phyloP scores from a whole-genome alignment of 2,329 filamentous ascomycete species.

The Xylaria sp. region DNA sequence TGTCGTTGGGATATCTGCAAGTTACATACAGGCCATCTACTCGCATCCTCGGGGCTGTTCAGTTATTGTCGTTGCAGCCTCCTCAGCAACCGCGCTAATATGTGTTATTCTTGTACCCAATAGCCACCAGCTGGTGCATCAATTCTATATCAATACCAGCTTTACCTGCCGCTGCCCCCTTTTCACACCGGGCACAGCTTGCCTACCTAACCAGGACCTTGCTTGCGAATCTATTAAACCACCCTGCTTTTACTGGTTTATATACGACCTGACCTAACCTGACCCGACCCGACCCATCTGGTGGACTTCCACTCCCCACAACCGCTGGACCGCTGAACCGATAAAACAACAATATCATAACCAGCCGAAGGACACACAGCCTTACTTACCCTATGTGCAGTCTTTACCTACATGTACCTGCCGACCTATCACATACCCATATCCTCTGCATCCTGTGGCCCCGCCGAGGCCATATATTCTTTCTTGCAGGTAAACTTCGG shows the following conservation, averaged over 20 bases:
- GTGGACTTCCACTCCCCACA: constrained; percentile 3
- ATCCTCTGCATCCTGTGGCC: not conserved
- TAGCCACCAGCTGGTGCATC: constrained; percentile 15
- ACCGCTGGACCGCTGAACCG: not conserved
- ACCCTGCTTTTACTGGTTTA: constrained; percentile 14
- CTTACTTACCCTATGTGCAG: constrained; percentile 10
- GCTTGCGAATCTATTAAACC: constrained; percentile 14
- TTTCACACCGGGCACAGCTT: constrained; percentile 16
- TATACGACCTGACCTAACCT: constrained; percentile 15
- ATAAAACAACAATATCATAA: constrained; percentile 1
- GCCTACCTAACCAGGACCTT: constrained; percentile 10
- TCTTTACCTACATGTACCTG: not conserved
- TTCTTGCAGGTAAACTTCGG: constrained; percentile 16
- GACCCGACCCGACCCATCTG: not conserved
- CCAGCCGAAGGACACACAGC: constrained; percentile 5
- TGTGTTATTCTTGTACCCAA: constrained; percentile 18
- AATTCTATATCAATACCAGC: constrained; percentile 17
- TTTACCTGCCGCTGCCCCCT: constrained; percentile 21
- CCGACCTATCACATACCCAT: not conserved
- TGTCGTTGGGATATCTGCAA: constrained; percentile 7
- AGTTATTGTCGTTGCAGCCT: constrained; percentile 19
- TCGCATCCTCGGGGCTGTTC: not conserved
- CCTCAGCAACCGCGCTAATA: constrained; percentile 23
- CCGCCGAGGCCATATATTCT: constrained; percentile 1
- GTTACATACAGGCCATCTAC: not conserved